Evolutionary conservation across 2,329 filamentous ascomycete genomes (phyloP), one percentile per base, ranked within the genome.

Genomic region (Cytospora schulzeri): DNA sequence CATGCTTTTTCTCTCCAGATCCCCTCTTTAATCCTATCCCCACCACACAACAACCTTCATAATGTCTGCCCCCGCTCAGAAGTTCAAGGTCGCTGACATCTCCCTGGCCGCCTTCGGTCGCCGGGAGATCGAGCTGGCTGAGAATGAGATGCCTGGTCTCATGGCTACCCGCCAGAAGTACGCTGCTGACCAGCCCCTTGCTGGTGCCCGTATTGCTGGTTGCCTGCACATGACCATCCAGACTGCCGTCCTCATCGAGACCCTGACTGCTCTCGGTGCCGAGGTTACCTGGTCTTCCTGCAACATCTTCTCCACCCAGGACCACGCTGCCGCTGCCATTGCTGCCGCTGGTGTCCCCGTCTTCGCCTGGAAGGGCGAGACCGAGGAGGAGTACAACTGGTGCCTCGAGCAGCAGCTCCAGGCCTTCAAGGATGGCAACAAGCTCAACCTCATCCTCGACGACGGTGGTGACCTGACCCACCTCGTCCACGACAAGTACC

Each of bases 211-310:
- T 76, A 97, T 99, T 80, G 95, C 95, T 74, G 95, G 95, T 77
- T 98, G 95, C 83, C 85, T 98, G 79, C 93, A 97, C 90, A 97
- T 97, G 94, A 98, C 95, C 79, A 98, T 99, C 83, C 95, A 99
- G 86, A 99, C 95, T 71, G 95, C 95, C 74, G 95, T 99, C 77
- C 90, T 99, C 76, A 99, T 99, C 81, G 95, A 99, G 89, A 99
- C 95, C 71, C 89, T 99, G 77, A 91, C 86, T 75, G 85, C 90
- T 72, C 92, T 99, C 75, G 95, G 95, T 83, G 95, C 95, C 75
- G 95, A 98, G 88, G 91, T 98, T 74, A 99, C 95, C 78, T 98
- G 95, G 95, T 91, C 94, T 68, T 95, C 91, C 74, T 99, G 95
- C 91, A 98, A 99, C 88, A 98, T 99, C 82, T 99, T 97, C 90